Base-by-base conservation (phyloP, 2,329 filamentous ascomycete species). In the Cladophialophora psammophila region DNA sequence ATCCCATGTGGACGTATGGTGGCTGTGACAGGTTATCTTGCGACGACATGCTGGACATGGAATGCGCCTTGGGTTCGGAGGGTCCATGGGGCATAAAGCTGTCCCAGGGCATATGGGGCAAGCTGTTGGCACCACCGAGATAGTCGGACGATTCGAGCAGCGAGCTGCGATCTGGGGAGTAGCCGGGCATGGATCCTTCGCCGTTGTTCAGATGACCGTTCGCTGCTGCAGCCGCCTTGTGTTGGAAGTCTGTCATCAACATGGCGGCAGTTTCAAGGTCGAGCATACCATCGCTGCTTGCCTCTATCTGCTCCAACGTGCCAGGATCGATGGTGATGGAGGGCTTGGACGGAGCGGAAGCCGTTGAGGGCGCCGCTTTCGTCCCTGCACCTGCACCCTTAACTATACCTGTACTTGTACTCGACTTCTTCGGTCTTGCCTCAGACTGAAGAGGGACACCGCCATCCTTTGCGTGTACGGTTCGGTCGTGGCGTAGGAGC, bases 201-300 rank as follows among this genome's bases (percentile, higher is more conserved):
- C 79, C 80, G 74, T 85, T 81, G 69, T 83, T 79, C 65, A 78
- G 74, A 79, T 84, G 78, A 80, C 78, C 82, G 72, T 81, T 81
- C 75, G 79, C 79, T 76, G 85, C 84, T 66, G 87, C 90, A 81
- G 94, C 94, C 75, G 90, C 94, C 84, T 97, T 97, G 84, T 97
- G 93, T 82, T 97, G 94, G 78, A 98, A 91, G 82, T 98, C 94
- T 78, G 94, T 95, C 84, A 99, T 96, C 79, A 99, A 88, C 93
- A 98, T 97, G 74, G 95, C 95, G 74, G 95, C 95, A 75, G 94
- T 93, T 85, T 99, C 94, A 76, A 97, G 91, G 79, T 97, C 95
- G 77, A 97, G 94, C 81, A 94, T 91, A 78, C 90, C 91, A 79
- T 97, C 94, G 78, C 90, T 92, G 81, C 90, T 92, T 75, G 91